Base-by-base conservation (phyloP, 1,284 basidiomycete species). In the Bondarzewia mesenterica region DNA sequence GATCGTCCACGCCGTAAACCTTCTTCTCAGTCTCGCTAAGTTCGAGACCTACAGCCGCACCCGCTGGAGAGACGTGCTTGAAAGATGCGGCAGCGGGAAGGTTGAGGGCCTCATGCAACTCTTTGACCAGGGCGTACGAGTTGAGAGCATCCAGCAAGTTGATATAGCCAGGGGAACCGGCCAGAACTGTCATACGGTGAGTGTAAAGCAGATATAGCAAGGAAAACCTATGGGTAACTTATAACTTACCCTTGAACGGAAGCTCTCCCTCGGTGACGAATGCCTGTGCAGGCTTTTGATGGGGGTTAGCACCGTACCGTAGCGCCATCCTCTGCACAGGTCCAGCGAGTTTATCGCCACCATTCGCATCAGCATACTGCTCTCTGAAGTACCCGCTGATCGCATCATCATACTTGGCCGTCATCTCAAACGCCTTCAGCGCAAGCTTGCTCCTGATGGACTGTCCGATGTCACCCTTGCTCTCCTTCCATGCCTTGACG, bases 31-130 rank as follows among this genome's bases (percentile, higher is more conserved):
- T 77, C 22, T 91, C 86, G 57, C 82, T 78, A 36, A 99, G 78
- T 55, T 85, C 85, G 42, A 94, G 64, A 40, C 93, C 93, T 25
- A 96, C 89, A 36, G 95, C 95, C 7, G 91, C 94, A 53, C 95
- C 95, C 1, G 95, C 95, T 10, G 95, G 95, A 18, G 94, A 98
- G 52, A 99, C 96, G 66, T 99, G 95, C 76, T 99, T 99, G 85
- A 99, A 99, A 1, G 94, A 98, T 3, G 95, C 93, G 15, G 95
- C 95, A 21, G 96, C 96, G 15, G 96, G 93, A 46, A 98, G 80
- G 50, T 78, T 73, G 22, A 91, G 81, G 1, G 89, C 89, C 57
- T 84, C 85, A 45, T 93, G 84, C 8, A 99, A 80, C 67, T 99
- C 95, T 63, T 88, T 91, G 53, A 99, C 95, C 43, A 99, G 82